Base-by-base conservation (phyloP, 345 rosid species). In the Carallia pectinifolia region DNA sequence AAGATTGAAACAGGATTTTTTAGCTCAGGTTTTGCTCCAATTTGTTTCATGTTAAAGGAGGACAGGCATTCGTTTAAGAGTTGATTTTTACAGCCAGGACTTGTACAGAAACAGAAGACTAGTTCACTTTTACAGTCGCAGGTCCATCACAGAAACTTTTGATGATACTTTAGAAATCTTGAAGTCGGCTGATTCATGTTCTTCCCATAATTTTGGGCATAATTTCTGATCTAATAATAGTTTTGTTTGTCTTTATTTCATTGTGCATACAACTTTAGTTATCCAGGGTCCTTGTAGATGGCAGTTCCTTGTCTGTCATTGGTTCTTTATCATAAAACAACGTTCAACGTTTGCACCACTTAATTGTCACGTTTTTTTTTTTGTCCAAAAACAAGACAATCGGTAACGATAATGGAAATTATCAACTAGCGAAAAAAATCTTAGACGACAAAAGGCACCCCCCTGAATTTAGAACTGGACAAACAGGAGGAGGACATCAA, bases 61-160 rank as follows among this genome's bases (percentile, higher is more conserved):
- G 73, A 36, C 44, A 58, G 27, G 61, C n/a, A 33, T n/a, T 36
- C 16, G 48, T 50, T 53, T 61, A 48, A 48, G 27, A 53, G 74
- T 6, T 4, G 33, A 53, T 23, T 23, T 33, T 6, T 23, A 58
- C 36, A 44, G 19, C 58, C 15, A 31, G 15, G 64, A 34, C 68
- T 62, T 62, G 77, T 67, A 74, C 67, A 74, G 72, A 23, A 52
- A 74, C 67, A 68, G 72, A 17, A 29, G 44, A 54, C 31, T 54
- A 55, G 61, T 50, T 65, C 62, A 36, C 31, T 62, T 67, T 68
- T 61, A 66, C 63, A n/a, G n/a, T 61, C 30, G 40, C 72, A 68
- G 64, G 52, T 68, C 39, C 68, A 62, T 48, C 66, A 33, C 15
- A 37, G 50, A 30, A 68, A 65, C 15, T 58, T 29, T 33, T 33